A percentile compares a stretch with the other conserved stretches of the same genome.
These are phyloP conservation scores for Clonostachys byssicola DNA, from an alignment of 2,329 filamentous ascomycete genomes.

Conservation along the genomic window DNA sequence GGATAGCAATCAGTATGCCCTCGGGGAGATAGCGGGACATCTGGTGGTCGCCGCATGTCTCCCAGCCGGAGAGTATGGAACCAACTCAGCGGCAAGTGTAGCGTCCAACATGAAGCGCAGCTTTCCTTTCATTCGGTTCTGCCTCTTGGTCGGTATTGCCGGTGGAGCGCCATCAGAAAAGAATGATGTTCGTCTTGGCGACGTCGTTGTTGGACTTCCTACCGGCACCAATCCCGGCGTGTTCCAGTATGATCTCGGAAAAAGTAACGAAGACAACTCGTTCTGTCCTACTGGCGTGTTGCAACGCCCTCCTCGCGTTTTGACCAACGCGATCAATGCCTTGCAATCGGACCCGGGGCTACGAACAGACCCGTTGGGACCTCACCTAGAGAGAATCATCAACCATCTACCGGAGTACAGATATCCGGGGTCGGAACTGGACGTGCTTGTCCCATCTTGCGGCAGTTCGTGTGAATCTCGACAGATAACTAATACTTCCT, in stretches of 20 bases:
- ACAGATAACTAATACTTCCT: neutral
- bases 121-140: conserved; percentile 17
- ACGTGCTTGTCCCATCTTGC: neutral
- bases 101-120: conserved; percentile 16
- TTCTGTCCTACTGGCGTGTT: neutral
- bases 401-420: neutral
- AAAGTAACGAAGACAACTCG: neutral
- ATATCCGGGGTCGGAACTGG: neutral
- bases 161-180: conserved; percentile 21
- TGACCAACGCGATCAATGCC: neutral
- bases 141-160: conserved; percentile 24
- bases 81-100: conserved; percentile 10
- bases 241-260: conserved; percentile 12
- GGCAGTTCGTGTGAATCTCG: no score
- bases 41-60: neutral
- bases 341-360: neutral
- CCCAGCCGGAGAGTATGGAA: conserved; percentile 5
- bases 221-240: neutral
- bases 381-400: neutral
- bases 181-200: conserved; percentile 11
- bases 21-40: neutral
- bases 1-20: neutral
- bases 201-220: conserved; percentile 4
- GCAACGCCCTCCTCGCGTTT: neutral
- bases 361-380: neutral